A percentile compares a stretch with the other conserved stretches of the same genome.
Conservation (phyloP, 2,329 filamentous ascomycete species). For the Microcyclospora tardicrescens region DNA sequence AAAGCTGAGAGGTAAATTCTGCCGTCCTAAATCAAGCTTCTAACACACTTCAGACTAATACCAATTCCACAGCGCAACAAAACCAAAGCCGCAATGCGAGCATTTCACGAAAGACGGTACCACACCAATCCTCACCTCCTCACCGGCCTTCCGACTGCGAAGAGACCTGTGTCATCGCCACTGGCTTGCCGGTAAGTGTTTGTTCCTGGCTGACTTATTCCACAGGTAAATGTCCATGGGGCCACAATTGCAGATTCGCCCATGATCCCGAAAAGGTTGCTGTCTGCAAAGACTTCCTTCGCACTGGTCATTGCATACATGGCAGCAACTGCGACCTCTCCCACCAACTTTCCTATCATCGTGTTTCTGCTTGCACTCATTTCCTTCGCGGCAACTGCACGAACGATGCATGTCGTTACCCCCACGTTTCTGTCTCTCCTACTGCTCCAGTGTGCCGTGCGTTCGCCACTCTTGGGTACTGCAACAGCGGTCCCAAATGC, state of each 20-base stretch:
- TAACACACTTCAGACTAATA: neutral
- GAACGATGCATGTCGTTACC: conserved; percentile 74
- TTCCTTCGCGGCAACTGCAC: conserved; percentile 82
- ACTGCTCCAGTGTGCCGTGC: conserved; percentile 67
- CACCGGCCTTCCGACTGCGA: conserved; percentile 4
- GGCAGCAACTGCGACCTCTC: conserved; percentile 80
- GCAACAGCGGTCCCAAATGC: conserved; percentile 67
- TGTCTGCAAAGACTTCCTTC: conserved; percentile 77
- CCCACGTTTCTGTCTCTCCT: conserved; percentile 67
- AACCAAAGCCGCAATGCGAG: conserved; percentile 17
- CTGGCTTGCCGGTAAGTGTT: conserved; percentile 11
- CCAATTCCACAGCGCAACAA: neutral
- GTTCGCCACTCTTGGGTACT: conserved; percentile 82
- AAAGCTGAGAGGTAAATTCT: conserved; percentile 10
- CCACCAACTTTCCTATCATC: conserved; percentile 70
- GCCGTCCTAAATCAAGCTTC: neutral
- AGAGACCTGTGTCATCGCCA: conserved; percentile 3
- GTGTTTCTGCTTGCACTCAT: conserved; percentile 78
- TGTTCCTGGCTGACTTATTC: conserved; percentile 11
- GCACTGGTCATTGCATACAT: conserved; percentile 62
- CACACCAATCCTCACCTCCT: conserved; percentile 4
- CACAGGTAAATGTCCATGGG: conserved; percentile 72
- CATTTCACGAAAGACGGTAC: conserved; percentile 24
- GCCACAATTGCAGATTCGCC: conserved; percentile 62
- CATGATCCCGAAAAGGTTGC: conserved; percentile 82